Conservation (phyloP, 148 eudicot species). For the Mesembryanthemum crystallinum region DNA sequence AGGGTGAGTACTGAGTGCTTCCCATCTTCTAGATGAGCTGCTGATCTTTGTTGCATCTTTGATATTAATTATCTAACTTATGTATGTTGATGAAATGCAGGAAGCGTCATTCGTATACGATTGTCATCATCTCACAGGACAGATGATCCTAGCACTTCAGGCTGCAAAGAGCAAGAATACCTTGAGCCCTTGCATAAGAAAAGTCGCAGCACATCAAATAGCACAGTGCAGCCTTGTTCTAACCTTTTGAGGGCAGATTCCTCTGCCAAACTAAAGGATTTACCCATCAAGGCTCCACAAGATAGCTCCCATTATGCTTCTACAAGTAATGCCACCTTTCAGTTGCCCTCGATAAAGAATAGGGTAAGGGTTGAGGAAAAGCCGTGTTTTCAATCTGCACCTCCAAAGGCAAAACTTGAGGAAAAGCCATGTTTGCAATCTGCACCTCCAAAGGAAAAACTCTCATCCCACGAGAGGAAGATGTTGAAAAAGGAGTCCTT, state of each 20-base stretch:
- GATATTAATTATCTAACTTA: neutral
- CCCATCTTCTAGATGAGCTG: neutral
- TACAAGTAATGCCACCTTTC: neutral
- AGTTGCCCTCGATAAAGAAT: neutral
- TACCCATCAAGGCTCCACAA: neutral
- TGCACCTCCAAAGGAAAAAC: conserved; percentile 4
- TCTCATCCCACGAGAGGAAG: conserved; percentile 30
- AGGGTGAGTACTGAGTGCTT: conserved; percentile 35
- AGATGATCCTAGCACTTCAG: conserved; percentile 24
- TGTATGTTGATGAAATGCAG: conserved; percentile 27
- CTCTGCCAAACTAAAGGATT: neutral
- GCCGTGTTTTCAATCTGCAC: too few species aligned
- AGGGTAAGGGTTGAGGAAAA: neutral
- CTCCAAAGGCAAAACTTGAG: too few species aligned
- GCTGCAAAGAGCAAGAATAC: conserved; percentile 29
- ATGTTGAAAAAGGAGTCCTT: conserved; percentile 21
- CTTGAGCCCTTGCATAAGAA: conserved; percentile 30
- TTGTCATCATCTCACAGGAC: conserved; percentile 37
- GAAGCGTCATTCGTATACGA: conserved; percentile 52
- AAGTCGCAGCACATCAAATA: conserved; percentile 9
- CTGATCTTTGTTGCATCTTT: neutral
- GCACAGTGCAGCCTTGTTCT: conserved; percentile 20
- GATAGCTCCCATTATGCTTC: conserved; percentile 12
- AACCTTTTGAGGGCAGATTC: conserved; percentile 20
- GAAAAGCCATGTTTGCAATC: neutral